These are phyloP conservation scores for Agaricales sp. DNA, from an alignment of 1,284 basidiomycete genomes.

Conservation along the genomic window DNA sequence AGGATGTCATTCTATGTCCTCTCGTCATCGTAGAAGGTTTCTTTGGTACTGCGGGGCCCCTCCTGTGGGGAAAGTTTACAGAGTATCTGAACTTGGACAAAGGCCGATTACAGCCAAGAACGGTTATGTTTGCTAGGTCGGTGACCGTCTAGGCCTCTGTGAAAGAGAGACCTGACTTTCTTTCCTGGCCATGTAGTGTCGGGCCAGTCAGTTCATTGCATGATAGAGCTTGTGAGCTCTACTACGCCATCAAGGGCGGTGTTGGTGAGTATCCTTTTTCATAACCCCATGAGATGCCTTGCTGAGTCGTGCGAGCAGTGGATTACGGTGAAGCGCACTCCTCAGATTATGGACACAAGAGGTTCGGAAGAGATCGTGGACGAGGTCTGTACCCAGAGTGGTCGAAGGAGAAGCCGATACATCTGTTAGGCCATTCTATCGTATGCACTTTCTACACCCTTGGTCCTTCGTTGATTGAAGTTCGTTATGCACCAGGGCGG, in stretches of 20 bases:
- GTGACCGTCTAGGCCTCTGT: slow-evolving; percentile 9
- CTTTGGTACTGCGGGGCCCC: slow-evolving; percentile 29
- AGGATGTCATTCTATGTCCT: no score
- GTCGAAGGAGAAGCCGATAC: slow-evolving; percentile 32
- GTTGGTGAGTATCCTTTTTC: slow-evolving; percentile 12
- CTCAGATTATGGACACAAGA: slow-evolving; percentile 23
- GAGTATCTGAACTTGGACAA: slow-evolving; percentile 21
- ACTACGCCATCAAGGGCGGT: slow-evolving; percentile 39
- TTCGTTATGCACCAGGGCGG: slow-evolving; percentile 27
- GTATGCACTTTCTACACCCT: slow-evolving; percentile 17
- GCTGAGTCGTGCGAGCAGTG: slow-evolving; percentile 15
- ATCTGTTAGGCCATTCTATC: slow-evolving; percentile 46
- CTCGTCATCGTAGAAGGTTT: slow-evolving; percentile 48
- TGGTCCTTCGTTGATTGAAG: background rate
- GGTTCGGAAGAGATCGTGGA: slow-evolving; percentile 31
- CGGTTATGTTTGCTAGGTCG: slow-evolving; percentile 28
- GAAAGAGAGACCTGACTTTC: no score
- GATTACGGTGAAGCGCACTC: slow-evolving; percentile 33
- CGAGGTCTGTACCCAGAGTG: slow-evolving; percentile 37
- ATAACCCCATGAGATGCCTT: background rate
- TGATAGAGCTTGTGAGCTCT: slow-evolving; percentile 49
- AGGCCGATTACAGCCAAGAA: slow-evolving; percentile 15
- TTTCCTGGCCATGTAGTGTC: slow-evolving; percentile 21
- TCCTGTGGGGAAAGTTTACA: slow-evolving; percentile 35
- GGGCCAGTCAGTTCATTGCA: slow-evolving; percentile 45